These are phyloP conservation scores for Magnusiomyces magnusii DNA, from an alignment of 1,139 yeast species.

Conservation along the genomic window DNA sequence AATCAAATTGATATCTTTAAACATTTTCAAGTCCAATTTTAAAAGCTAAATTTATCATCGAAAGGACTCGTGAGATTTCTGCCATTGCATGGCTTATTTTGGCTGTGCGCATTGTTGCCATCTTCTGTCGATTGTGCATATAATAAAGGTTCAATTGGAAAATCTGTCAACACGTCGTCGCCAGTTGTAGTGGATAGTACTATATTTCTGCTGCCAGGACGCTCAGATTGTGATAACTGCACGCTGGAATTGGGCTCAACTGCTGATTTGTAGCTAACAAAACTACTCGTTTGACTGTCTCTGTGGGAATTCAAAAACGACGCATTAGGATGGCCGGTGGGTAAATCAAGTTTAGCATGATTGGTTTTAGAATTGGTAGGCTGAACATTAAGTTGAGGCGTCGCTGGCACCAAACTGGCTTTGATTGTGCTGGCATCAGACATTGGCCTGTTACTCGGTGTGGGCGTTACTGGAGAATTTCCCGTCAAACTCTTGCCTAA, in stretches of 20 bases:
- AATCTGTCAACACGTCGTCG: not conserved
- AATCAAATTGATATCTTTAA: too few species aligned
- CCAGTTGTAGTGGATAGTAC: not conserved
- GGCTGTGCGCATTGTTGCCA: not conserved
- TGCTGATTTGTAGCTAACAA: not conserved
- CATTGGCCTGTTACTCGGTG: not conserved
- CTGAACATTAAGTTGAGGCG: too few species aligned
- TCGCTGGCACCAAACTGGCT: not conserved
- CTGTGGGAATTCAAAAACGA: too few species aligned
- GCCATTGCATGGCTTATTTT: too few species aligned
- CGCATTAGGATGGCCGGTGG: too few species aligned
- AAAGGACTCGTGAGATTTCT: not conserved
- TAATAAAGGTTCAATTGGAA: slow-evolving; percentile 1
- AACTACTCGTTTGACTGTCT: not conserved
- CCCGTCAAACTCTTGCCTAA: not conserved
- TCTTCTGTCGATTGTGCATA: not conserved
- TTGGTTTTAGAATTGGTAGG: too few species aligned
- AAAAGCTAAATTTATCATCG: not conserved
- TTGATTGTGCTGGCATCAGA: not conserved
- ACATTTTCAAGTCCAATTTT: too few species aligned
- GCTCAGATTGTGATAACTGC: too few species aligned
- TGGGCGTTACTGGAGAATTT: not conserved
- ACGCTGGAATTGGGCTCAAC: too few species aligned
- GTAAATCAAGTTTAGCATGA: too few species aligned
- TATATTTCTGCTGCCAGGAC: too few species aligned